Percentiles rank a stretch among this genome's conserved stretches.
Conservation (phyloP, 352 stramenopile genomes). For the Globisporangium irregulare region DNA sequence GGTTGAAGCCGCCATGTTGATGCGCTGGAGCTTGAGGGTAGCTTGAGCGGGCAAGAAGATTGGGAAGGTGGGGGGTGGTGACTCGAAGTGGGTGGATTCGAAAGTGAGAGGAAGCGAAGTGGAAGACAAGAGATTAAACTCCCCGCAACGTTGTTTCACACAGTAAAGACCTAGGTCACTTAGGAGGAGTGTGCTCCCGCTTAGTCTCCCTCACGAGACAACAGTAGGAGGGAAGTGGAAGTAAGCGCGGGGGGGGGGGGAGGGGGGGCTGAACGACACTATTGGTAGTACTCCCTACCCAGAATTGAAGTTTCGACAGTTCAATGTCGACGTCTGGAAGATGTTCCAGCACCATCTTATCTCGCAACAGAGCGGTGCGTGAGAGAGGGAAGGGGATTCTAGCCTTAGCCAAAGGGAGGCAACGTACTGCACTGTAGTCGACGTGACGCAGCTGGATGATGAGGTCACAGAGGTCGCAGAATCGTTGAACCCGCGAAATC, state of each 20-base stretch:
- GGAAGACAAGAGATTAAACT: not conserved
- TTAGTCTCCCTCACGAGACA: not conserved
- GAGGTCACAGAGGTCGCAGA: no score
- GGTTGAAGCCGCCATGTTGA: not conserved
- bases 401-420: no score
- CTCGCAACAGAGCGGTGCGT: no score
- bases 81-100: not conserved
- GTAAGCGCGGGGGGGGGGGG: not conserved
- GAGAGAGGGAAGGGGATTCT: no score
- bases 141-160: not conserved
- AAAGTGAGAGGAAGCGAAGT: not conserved
- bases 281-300: not conserved
- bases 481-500: no score
- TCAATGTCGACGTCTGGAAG: not conserved
- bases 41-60: not conserved
- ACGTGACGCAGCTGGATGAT: no score
- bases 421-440: no score
- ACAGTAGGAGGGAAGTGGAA: not conserved
- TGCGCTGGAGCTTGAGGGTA: not conserved
- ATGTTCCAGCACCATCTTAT: no score
- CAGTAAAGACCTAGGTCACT: not conserved
- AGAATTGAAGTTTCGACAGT: not conserved
- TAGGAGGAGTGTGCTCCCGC: no score
- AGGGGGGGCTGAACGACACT: not conserved
- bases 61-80: not conserved